phyloP scores from a whole-genome alignment of 257 asterid species.

The Nicotiana attenuata region DNA sequence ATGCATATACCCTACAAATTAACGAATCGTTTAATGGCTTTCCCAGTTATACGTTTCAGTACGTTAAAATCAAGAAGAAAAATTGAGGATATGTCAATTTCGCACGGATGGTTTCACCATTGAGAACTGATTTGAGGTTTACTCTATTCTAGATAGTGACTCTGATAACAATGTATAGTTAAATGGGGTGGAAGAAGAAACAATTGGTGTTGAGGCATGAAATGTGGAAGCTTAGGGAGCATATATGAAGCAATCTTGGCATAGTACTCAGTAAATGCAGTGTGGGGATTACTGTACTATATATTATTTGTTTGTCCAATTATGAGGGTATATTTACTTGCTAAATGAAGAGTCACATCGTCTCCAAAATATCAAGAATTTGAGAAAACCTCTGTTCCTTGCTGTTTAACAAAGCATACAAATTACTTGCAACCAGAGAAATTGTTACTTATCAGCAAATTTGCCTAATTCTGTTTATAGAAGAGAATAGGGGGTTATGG shows the following conservation, averaged over 20 bases:
- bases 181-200: slow-evolving; percentile 7
- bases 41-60: too few species aligned
- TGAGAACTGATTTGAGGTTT: not conserved
- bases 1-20: not conserved
- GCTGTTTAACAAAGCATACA: not conserved
- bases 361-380: not conserved
- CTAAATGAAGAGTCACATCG: not conserved
- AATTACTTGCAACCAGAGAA: not conserved
- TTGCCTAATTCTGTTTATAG: not conserved
- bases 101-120: not conserved
- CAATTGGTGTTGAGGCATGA: slow-evolving; percentile 32
- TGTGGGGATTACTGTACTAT: slow-evolving; percentile 7
- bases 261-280: slow-evolving; percentile 4
- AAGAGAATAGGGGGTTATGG: not conserved
- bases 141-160: not conserved
- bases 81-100: not conserved
- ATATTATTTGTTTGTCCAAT: not conserved
- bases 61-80: not conserved
- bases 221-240: slow-evolving; percentile 59
- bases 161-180: not conserved
- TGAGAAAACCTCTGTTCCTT: not conserved
- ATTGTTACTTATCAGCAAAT: not conserved
- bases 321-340: not conserved
- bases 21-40: not conserved
- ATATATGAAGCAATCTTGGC: slow-evolving; percentile 11